phyloP scores from a whole-genome alignment of 176 grass and related monocot genomes.

The Zizania latifolia region DNA sequence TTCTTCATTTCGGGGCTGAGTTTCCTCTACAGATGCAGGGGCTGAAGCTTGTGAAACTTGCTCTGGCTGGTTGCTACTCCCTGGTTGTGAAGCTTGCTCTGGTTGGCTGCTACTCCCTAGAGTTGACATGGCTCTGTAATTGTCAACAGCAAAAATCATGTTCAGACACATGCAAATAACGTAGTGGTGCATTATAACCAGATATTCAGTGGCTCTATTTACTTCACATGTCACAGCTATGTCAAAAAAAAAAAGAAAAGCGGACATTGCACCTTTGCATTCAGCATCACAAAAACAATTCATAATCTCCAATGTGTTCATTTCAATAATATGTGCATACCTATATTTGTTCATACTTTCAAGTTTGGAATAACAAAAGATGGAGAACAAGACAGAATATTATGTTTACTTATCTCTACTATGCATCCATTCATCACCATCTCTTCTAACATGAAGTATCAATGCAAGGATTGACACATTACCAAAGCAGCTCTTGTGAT shows the following conservation, averaged over 20 bases:
- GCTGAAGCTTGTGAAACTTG: no score
- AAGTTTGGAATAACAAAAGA: background rate
- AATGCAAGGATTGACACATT: no score
- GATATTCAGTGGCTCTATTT: background rate
- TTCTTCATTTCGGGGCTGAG: no score
- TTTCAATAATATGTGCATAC: background rate
- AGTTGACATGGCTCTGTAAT: no score
- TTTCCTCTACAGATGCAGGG: no score
- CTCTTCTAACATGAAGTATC: constrained; percentile 99
- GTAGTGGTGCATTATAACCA: no score
- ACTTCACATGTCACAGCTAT: background rate
- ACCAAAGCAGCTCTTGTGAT: no score
- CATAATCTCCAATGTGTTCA: background rate
- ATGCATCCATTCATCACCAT: constrained; percentile 99
- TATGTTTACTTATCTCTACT: constrained; percentile 93
- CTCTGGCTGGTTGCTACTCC: no score
- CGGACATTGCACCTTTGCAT: background rate
- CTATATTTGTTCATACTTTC: background rate
- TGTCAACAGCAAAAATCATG: background rate
- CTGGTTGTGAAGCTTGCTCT: no score
- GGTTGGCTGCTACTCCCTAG: no score
- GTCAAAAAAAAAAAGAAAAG: background rate
- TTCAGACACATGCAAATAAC: background rate
- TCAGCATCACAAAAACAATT: background rate
- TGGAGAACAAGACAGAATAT: constrained; percentile 27